Evolutionary conservation across 805 yeast genomes (phyloP), one percentile per base, ranked within the genome.

Genomic region (Teunomyces atbi): DNA sequence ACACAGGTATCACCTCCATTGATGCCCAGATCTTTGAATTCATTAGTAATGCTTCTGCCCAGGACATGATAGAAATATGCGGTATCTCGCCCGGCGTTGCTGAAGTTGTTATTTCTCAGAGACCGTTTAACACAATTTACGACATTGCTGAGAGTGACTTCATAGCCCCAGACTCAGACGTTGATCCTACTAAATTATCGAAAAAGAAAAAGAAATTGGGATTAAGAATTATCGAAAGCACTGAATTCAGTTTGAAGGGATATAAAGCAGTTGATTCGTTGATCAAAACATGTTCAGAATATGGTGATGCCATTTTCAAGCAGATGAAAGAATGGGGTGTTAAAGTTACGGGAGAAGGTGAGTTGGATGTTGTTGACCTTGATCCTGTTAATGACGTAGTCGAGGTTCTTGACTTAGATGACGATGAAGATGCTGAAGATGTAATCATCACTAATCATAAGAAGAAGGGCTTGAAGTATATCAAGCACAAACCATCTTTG

Each of bases 231-330:
- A 78, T 89, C 18, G 92, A 85, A 53, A 84, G 79, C 33, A 78
- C 91, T 4, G 78, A 79, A 40, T 70, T 77, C 51, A 84, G 89
- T 12, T 73, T 94, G 51, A 81, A 82, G 57, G 98, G 98, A 4
- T 94, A 94, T 62, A 84, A 83, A 50, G 98, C 99, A 0, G 96
- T 94, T 37, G 98, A 92, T 56, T 85, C 95, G n/a, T 72, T 94
- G 53, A 89, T 94, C 50, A 82, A 82, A 48, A 79, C 82, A 54
- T 94, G 99, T 69, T 82, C 90, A 7, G 78, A 79, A 13, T 84
- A 86, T 53, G 96, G 97, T 46, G 71, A 76, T 12, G 63, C 73
- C 6, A 89, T 94, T 47, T 75, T 89, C 4, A 63, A 68, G 10
- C 94, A 88, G 51, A 88, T 94, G 68, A 73, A 72, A 41, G 76